Evolutionary conservation across 768 basidiomycete species (phyloP).

Genomic region (Megacollybia marginata): DNA sequence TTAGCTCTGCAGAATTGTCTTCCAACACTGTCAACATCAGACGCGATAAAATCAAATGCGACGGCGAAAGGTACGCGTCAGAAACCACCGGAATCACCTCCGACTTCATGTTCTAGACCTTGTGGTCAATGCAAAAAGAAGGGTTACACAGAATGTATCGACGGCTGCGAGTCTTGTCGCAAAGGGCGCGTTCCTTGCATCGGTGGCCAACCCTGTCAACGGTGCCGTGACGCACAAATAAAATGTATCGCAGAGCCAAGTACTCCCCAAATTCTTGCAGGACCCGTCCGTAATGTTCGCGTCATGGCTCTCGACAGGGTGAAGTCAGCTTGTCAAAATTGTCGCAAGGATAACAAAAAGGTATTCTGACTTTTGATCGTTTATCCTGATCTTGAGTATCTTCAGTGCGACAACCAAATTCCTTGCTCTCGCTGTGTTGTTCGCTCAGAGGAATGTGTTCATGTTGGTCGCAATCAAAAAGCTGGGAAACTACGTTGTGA

Average conservation of each 20-base stretch:
- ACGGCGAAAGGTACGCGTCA: constrained; percentile 37
- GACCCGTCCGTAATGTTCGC: too few relatives aligned
- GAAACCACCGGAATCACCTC: background rate
- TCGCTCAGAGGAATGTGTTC: constrained; percentile 48
- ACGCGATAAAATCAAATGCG: constrained; percentile 57
- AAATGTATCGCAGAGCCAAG: constrained; percentile 41
- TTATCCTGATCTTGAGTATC: constrained; percentile 2
- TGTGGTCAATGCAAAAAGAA: constrained; percentile 53
- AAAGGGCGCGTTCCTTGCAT: constrained; percentile 50
- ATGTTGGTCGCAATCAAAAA: constrained; percentile 49
- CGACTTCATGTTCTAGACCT: constrained; percentile 30
- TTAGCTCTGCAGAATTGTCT: constrained; percentile 2
- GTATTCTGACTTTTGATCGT: constrained; percentile 17
- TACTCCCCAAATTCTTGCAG: too few relatives aligned
- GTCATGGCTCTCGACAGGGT: constrained; percentile 34
- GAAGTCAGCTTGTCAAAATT: constrained; percentile 52
- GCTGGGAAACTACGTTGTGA: constrained; percentile 55
- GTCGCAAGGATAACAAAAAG: constrained; percentile 64
- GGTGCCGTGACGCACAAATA: constrained; percentile 43
- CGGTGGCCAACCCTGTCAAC: constrained; percentile 39
- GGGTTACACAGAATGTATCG: constrained; percentile 43
- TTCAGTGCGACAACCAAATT: constrained; percentile 54
- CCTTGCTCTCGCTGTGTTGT: constrained; percentile 55
- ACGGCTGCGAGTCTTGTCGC: constrained; percentile 57
- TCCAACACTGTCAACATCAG: constrained; percentile 22